Conservation (phyloP, 164 flowering plant genomes). For the Vitis vinifera region ASM3070453v1 NC_081816.1:24316001-24316500, state of each 20-base stretch:
- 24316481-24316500: no score
- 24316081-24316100: no score
- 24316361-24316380: neutral
- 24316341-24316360: conserved; percentile 40
- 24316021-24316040: no score
- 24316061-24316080: no score
- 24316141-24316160: conserved; percentile 58
- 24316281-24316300: conserved; percentile 83
- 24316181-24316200: conserved; percentile 60
- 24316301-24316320: conserved; percentile 68
- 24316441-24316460: no score
- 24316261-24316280: conserved; percentile 94
- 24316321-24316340: conserved; percentile 63
- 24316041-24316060: no score
- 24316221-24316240: conserved; percentile 68
- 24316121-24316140: conserved; percentile 15
- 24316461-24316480: neutral
- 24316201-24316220: conserved; percentile 58
- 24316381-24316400: no score
- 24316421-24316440: neutral
- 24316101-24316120: no score
- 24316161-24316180: conserved; percentile 90
- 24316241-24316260: conserved; percentile 95
- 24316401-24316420: no score
- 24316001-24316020: no score